Evolutionary conservation across 352 stramenopile species (phyloP).

Genomic region (Thraustochytrium sp.): DNA sequence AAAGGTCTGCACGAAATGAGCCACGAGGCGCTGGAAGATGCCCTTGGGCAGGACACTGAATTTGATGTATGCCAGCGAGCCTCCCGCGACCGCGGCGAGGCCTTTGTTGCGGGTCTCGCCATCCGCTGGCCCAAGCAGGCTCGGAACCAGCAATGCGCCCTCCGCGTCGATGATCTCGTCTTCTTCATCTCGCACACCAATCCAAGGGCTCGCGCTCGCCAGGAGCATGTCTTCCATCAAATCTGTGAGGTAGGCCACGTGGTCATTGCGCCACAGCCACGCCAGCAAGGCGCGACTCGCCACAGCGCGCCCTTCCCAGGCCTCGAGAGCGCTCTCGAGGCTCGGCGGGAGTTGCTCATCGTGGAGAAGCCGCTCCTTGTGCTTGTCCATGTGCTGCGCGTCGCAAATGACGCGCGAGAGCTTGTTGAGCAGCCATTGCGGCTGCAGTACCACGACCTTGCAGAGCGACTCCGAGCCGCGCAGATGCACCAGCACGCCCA

Average conservation of each 20-base stretch:
- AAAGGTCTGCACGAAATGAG: background rate
- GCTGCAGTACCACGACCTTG: constrained; percentile 7
- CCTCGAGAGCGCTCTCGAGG: background rate
- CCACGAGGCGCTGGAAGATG: background rate
- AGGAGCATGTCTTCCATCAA: background rate
- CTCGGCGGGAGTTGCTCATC: background rate
- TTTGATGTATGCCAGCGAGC: background rate
- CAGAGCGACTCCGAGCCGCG: background rate
- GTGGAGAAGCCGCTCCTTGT: background rate
- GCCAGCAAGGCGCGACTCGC: background rate
- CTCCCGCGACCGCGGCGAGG: background rate
- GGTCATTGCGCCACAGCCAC: background rate
- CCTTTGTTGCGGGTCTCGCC: background rate
- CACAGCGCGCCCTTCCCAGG: background rate
- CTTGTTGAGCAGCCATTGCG: constrained; percentile 14
- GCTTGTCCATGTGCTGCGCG: background rate
- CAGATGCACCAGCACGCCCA: constrained; percentile 20
- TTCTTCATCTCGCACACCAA: no score
- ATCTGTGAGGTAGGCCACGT: background rate
- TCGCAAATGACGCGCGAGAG: constrained; percentile 21
- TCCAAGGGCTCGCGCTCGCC: background rate
- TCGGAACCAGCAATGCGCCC: background rate
- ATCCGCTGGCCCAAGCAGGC: background rate
- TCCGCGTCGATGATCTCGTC: background rate
- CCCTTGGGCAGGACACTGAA: background rate